Base-by-base conservation (phyloP, 805 yeast genomes). In the Ogataea glucozyma region DNA sequence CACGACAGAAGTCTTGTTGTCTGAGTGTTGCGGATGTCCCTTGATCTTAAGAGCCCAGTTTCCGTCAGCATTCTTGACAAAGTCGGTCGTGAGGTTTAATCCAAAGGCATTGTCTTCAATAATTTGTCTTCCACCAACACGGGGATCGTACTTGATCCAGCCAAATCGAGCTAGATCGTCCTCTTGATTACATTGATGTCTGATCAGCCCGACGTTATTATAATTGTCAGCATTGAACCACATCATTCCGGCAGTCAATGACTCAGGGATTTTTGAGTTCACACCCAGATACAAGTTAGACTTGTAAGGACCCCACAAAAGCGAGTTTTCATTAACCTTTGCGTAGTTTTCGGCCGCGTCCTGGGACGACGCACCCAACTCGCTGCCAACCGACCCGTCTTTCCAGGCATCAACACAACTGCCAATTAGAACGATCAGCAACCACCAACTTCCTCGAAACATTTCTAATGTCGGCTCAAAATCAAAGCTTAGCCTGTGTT, bases 231-330 rank as follows among this genome's bases (percentile, higher is more conserved):
- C 74, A 56, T 82, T 81, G 67, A 79, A 87, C 98, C 98, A 91
- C 81, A 91, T 78, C 19, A 90, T 67, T 0, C 98, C 98, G 11
- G 88, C 69, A 44, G 83, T 58, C 39, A 93, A 71, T 2, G 91
- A 79, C 26, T 79, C 73, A 1, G 97, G 96, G 3, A 85, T 56
- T 36, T 91, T 70, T 3, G 98, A 96, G 34, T 90, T 73, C 35
- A 93, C 67, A 1, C 98, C 98, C 46, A 90, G 69, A 64, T 90
- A 93, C 31, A 88, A 70, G 43, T 88, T 85, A 7, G 97, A 82
- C 49, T 97, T 69, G 64, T 89, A 91, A 1, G 98, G 95, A 1
- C 96, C 98, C 99, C 99, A 91, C 23, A 79, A 61, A 20, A 86
- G 66, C 2, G 88, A 75, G 31, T 73, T 66, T 36, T 72, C 67